These are phyloP conservation scores for Pleurotus ostreatus DNA, from an alignment of 768 basidiomycete species.

Conservation along the genomic window DNA sequence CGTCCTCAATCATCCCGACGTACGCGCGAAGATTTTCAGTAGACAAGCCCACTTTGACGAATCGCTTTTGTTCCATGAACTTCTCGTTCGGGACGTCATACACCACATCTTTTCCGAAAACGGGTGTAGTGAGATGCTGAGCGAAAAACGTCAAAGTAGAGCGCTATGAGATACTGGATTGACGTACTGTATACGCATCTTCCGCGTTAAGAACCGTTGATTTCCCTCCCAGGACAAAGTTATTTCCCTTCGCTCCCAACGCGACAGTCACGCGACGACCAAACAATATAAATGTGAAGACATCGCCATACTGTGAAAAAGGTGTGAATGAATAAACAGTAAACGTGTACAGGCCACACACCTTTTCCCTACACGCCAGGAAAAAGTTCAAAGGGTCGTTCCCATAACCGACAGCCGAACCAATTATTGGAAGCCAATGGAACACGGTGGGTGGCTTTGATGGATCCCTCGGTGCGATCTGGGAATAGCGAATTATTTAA, in stretches of 20 bases:
- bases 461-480: conserved; percentile 67
- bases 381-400: conserved; percentile 92
- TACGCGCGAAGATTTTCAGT: conserved; percentile 89
- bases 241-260: conserved; percentile 87
- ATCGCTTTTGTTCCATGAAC: conserved; percentile 99
- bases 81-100: conserved; percentile 96
- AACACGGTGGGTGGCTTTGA: conserved; percentile 88
- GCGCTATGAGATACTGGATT: background rate
- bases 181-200: conserved; percentile 85
- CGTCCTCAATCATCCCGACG: conserved; percentile 73
- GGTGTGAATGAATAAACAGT: background rate
- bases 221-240: conserved; percentile 93
- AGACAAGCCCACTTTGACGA: conserved; percentile 93
- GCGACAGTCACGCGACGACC: conserved; percentile 90
- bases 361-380: conserved; percentile 74
- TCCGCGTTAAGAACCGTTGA: conserved; percentile 90
- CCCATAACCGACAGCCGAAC: conserved; percentile 86
- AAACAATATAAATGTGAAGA: conserved; percentile 93
- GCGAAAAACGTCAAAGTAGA: conserved; percentile 7
- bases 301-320: conserved; percentile 75
- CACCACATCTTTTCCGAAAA: conserved; percentile 96
- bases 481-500: background rate
- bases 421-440: conserved; percentile 87
- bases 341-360: conserved; percentile 21
- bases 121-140: conserved; percentile 87